Conservation (phyloP, 345 rosid species). For the Triadica sebifera region DNA sequence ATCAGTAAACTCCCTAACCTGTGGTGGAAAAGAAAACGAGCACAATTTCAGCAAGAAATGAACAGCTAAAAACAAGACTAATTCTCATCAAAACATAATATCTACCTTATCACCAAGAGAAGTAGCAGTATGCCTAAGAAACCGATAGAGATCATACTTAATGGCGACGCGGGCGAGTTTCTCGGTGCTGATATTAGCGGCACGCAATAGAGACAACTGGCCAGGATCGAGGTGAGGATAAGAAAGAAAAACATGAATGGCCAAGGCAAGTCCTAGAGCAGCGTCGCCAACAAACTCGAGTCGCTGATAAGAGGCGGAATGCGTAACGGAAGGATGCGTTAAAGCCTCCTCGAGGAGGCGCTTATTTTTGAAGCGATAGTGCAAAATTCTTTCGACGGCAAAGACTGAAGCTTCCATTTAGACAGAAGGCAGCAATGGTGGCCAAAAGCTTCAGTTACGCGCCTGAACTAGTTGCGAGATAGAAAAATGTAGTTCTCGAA, state of each 20-base stretch:
- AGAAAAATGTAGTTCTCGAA: no score
- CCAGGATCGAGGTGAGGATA: constrained; percentile 58
- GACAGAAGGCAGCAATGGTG: not conserved
- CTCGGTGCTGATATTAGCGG: constrained; percentile 74
- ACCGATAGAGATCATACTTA: constrained; percentile 42
- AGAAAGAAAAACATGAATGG: constrained; percentile 42
- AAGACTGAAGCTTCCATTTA: constrained; percentile 32
- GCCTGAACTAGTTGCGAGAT: no score
- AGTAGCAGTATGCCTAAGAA: constrained; percentile 42
- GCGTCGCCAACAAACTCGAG: constrained; percentile 90
- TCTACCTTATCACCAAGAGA: constrained; percentile 53
- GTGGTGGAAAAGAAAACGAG: not conserved
- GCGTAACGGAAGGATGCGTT: constrained; percentile 57
- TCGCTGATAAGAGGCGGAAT: constrained; percentile 48
- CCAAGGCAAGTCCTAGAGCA: constrained; percentile 46
- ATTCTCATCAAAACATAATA: not conserved
- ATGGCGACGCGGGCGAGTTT: constrained; percentile 79
- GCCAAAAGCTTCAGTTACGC: no score
- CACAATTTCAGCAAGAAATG: not conserved
- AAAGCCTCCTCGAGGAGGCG: constrained; percentile 57
- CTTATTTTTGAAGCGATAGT: constrained; percentile 47
- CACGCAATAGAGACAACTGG: constrained; percentile 48
- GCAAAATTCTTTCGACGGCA: constrained; percentile 55
- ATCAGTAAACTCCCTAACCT: constrained; percentile 62
- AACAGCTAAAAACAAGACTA: not conserved